A percentile compares a stretch with the other conserved stretches of the same genome.
These are phyloP conservation scores for Periglandula ipomoeae DNA, from an alignment of 2,329 filamentous ascomycete genomes.

Conservation along the genomic window DNA sequence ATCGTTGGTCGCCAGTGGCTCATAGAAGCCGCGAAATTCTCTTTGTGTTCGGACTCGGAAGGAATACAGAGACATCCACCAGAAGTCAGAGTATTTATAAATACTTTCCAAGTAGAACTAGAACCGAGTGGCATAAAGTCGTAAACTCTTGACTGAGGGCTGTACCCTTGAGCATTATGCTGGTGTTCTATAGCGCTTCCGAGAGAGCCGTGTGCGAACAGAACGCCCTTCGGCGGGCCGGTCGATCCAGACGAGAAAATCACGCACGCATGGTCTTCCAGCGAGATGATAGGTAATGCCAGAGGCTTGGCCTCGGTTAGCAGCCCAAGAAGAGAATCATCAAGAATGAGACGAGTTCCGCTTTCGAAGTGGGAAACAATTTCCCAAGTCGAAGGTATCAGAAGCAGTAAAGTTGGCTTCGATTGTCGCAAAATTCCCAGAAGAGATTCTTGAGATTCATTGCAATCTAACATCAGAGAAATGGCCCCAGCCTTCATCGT, in stretches of 20 bases:
- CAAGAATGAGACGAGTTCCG: background rate
- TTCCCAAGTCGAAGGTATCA: background rate
- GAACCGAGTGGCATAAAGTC: slow-evolving; percentile 6
- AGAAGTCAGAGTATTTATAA: background rate
- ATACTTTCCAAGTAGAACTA: background rate
- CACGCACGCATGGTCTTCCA: background rate
- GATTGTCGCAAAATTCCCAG: background rate
- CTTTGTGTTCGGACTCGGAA: background rate
- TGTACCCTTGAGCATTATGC: slow-evolving; percentile 1
- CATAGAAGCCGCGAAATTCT: background rate
- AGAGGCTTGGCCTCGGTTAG: background rate
- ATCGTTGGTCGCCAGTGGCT: slow-evolving; percentile 1
- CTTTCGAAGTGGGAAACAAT: background rate
- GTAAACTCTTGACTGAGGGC: slow-evolving; percentile 6
- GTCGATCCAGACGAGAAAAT: background rate
- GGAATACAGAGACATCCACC: slow-evolving; percentile 3
- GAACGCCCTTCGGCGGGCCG: background rate
- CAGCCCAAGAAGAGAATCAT: background rate
- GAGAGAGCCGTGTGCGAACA: slow-evolving; percentile 3
- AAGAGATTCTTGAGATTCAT: background rate
- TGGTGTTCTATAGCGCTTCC: slow-evolving; percentile 5
- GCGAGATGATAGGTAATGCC: background rate
- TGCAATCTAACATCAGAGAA: slow-evolving; percentile 11
- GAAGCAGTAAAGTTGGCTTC: background rate
- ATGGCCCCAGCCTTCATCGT: slow-evolving; percentile 18